Evolutionary conservation across 2,329 filamentous ascomycete genomes (phyloP).

Genomic region (Ophiostoma pallidulum): DNA sequence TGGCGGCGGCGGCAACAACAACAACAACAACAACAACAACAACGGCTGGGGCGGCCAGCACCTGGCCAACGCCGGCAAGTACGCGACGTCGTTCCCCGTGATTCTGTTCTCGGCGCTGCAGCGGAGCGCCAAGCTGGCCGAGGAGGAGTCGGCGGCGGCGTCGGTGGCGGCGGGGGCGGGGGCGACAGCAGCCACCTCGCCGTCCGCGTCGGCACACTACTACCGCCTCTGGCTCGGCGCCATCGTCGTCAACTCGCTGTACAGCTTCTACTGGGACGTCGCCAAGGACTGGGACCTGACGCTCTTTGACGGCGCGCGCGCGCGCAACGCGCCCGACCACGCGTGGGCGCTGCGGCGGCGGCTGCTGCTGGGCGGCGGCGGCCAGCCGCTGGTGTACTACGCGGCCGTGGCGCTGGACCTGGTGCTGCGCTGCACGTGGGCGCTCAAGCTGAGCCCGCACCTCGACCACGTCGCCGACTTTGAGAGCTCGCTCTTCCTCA

Average conservation of each 20-base stretch:
- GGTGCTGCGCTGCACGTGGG: conserved; percentile 80
- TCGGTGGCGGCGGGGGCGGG: not conserved
- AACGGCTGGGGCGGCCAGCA: conserved; percentile 73
- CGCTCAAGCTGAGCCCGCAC: conserved; percentile 73
- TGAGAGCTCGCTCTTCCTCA: conserved; percentile 78
- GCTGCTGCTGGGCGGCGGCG: conserved; percentile 56
- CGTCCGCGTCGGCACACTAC: conserved; percentile 28
- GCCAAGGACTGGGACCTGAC: conserved; percentile 94
- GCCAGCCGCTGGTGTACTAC: conserved; percentile 67
- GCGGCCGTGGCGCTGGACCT: conserved; percentile 69
- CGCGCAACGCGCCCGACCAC: conserved; percentile 54
- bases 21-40: no score
- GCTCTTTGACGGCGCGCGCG: conserved; percentile 52
- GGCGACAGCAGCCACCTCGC: conserved; percentile 12
- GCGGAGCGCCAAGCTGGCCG: conserved; percentile 43
- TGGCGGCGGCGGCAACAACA: no score
- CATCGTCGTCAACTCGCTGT: conserved; percentile 74
- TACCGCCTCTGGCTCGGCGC: conserved; percentile 59
- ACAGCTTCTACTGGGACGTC: conserved; percentile 98
- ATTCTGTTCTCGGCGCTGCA: conserved; percentile 71
- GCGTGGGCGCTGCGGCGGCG: conserved; percentile 69
- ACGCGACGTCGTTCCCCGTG: conserved; percentile 87
- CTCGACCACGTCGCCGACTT: conserved; percentile 77
- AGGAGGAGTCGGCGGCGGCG: conserved; percentile 16
- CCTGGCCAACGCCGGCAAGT: conserved; percentile 89